Evolutionary conservation across 1,284 basidiomycete genomes (phyloP).

Genomic region (Rhodotorula glutinis): DNA sequence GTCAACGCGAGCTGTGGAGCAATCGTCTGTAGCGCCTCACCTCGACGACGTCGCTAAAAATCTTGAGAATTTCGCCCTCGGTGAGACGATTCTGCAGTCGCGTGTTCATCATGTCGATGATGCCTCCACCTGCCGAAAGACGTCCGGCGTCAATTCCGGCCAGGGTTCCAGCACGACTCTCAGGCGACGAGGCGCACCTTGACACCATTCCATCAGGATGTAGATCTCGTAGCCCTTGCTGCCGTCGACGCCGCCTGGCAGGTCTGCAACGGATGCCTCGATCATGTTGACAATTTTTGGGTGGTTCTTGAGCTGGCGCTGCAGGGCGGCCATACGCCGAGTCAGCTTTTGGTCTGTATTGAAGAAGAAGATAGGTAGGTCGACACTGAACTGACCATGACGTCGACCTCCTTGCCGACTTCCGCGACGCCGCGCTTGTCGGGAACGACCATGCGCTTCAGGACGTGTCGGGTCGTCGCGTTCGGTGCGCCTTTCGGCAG

Average conservation of each 20-base stretch:
- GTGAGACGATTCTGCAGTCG: slow-evolving; percentile 87
- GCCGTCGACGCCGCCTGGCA: slow-evolving; percentile 54
- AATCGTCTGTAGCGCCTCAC: slow-evolving; percentile 50
- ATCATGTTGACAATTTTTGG: slow-evolving; percentile 91
- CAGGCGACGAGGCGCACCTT: slow-evolving; percentile 51
- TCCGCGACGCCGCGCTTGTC: slow-evolving; percentile 86
- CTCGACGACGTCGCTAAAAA: slow-evolving; percentile 72
- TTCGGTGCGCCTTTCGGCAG: slow-evolving; percentile 53
- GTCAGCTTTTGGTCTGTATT: no score
- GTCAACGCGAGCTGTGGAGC: background rate
- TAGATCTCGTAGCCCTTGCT: slow-evolving; percentile 88
- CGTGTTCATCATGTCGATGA: slow-evolving; percentile 99
- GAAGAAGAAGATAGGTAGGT: no score
- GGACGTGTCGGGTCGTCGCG: slow-evolving; percentile 75
- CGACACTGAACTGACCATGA: slow-evolving; percentile 73
- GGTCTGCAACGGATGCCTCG: slow-evolving; percentile 81
- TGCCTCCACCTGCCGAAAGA: slow-evolving; percentile 71
- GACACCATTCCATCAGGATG: slow-evolving; percentile 97
- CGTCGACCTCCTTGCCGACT: slow-evolving; percentile 96
- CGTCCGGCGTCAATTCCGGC: no score
- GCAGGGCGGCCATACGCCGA: slow-evolving; percentile 46
- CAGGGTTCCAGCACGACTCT: no score
- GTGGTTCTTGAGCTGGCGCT: slow-evolving; percentile 69
- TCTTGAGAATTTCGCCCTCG: slow-evolving; percentile 93
- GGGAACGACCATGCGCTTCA: slow-evolving; percentile 93